Evolutionary conservation across 164 flowering plant species (phyloP), one percentile per base, ranked within the genome.

Genomic region (Dillenia turbinata): DNA sequence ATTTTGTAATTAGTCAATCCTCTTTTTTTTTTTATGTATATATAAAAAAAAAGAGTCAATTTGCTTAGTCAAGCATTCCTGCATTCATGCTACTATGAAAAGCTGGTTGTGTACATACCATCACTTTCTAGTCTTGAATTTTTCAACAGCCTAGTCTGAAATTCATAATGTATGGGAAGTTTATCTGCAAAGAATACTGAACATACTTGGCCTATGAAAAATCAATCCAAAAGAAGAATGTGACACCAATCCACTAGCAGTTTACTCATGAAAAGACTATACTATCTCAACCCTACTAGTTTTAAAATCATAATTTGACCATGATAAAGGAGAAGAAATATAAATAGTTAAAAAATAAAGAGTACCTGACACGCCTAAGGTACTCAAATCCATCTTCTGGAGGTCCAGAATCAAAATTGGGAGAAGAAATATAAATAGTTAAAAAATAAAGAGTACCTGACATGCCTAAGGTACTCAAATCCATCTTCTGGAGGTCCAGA

Each of bases 401-500:
- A 47, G 97, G 90, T 4, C 95, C 98, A 60, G 96, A 86, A 59
- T 91, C 95, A 78, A 91, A 94, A 75, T 89, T 67, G 15, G 98
- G 98, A 11, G n/a, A 3, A 43, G 24, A 43, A 16, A 57, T 7
- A 44, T 44, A 44, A 57, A 15, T 4, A n/a, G 49, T 45, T 22
- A 7, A 5, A 5, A 44, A 47, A 62, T 13, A 60, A 63, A 54
- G 58, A 8, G 51, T 84, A 93, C 98, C 98, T 94, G 64, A 91
- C 97, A 68, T 96, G 96, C 75, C 97, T 79, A 59, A 91, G 92
- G 75, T 83, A 94, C 74, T 94, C 97, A 13, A 87, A 67, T 54
- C 97, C 98, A 83, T 94, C 98, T 70, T 84, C 85, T 40, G 97
- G 96, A 47, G 97, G 90, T 4, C 95, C 98, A 60, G 96, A 86